Percentiles rank a stretch among this genome's conserved stretches.
phyloP scores from a whole-genome alignment of 2,329 filamentous ascomycete species.

The Fusarium fracticaudum region DNA sequence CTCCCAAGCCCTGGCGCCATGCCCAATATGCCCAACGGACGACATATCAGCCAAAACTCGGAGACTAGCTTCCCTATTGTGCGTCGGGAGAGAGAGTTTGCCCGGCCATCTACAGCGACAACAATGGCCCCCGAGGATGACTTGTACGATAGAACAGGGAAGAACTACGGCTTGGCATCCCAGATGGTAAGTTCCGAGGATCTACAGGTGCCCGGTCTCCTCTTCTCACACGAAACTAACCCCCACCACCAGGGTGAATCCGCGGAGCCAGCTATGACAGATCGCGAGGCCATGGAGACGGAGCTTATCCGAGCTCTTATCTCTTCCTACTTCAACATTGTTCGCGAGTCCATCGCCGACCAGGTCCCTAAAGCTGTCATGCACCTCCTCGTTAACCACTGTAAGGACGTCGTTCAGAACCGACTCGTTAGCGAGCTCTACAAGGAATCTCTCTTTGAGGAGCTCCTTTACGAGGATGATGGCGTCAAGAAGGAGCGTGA shows the following conservation, averaged over 20 bases:
- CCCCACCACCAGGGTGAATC: constrained; percentile 59
- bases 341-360: constrained; percentile 97
- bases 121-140: constrained; percentile 53
- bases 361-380: constrained; percentile 99
- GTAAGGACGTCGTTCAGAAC: constrained; percentile 98
- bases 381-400: constrained; percentile 98
- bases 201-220: constrained; percentile 7
- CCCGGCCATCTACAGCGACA: constrained; percentile 57
- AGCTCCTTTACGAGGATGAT: constrained; percentile 96
- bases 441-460: constrained; percentile 88
- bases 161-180: constrained; percentile 55
- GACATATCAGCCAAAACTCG: constrained; percentile 80
- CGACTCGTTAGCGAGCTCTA: constrained; percentile 95
- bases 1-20: constrained; percentile 46
- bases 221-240: constrained; percentile 33
- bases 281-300: constrained; percentile 96
- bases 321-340: constrained; percentile 98
- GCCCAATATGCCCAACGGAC: constrained; percentile 45
- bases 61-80: constrained; percentile 88
- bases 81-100: constrained; percentile 71
- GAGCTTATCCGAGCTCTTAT: constrained; percentile 97
- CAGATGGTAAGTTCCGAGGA: constrained; percentile 65
- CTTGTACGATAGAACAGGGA: constrained; percentile 52
- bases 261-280: constrained; percentile 87
- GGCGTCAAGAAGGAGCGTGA: constrained; percentile 96